These are phyloP conservation scores for Moesziomyces parantarcticus DNA, from an alignment of 1,284 basidiomycete species.

Conservation along the genomic window DNA sequence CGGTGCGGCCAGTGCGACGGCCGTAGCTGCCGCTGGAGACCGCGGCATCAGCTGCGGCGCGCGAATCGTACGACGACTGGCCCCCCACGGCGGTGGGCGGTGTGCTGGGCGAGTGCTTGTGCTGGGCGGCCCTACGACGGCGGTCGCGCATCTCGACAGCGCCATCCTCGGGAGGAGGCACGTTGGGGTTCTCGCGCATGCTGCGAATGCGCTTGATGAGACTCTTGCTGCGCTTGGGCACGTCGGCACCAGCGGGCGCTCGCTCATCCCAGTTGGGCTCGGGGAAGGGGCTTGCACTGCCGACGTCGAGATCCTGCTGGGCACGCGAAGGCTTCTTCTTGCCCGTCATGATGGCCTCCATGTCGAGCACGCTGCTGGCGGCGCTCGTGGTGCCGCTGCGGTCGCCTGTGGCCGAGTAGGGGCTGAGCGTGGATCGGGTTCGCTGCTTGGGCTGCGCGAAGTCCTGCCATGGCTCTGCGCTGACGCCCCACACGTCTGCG, in stretches of 20 bases:
- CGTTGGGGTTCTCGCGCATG: conserved; percentile 59
- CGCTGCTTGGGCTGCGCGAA: conserved; percentile 56
- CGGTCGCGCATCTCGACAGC: conserved; percentile 41
- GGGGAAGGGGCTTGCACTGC: conserved; percentile 56
- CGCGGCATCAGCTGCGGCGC: conserved; percentile 25
- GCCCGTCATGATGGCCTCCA: conserved; percentile 64
- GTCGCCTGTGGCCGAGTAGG: conserved; percentile 36
- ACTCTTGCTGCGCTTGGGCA: conserved; percentile 57
- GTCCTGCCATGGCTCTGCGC: conserved; percentile 66
- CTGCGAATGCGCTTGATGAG: conserved; percentile 60
- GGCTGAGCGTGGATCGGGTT: conserved; percentile 40
- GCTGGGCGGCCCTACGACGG: conserved; percentile 30
- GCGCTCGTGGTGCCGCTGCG: conserved; percentile 50
- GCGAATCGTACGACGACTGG: conserved; percentile 19
- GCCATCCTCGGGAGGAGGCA: conserved; percentile 50
- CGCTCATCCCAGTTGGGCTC: conserved; percentile 51
- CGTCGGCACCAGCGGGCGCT: conserved; percentile 8
- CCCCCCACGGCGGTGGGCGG: conserved; percentile 26
- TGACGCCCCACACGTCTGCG: conserved; percentile 64
- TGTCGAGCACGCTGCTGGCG: conserved; percentile 59
- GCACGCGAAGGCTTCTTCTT: conserved; percentile 36
- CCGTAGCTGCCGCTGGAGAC: conserved; percentile 31
- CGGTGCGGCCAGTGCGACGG: conserved; percentile 16
- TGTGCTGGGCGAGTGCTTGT: conserved; percentile 53
- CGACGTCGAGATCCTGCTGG: conserved; percentile 27